A percentile compares a stretch with the other conserved stretches of the same genome.
These are phyloP conservation scores for Russula olivacea DNA, from an alignment of 768 basidiomycete species.

Conservation along the genomic window DNA sequence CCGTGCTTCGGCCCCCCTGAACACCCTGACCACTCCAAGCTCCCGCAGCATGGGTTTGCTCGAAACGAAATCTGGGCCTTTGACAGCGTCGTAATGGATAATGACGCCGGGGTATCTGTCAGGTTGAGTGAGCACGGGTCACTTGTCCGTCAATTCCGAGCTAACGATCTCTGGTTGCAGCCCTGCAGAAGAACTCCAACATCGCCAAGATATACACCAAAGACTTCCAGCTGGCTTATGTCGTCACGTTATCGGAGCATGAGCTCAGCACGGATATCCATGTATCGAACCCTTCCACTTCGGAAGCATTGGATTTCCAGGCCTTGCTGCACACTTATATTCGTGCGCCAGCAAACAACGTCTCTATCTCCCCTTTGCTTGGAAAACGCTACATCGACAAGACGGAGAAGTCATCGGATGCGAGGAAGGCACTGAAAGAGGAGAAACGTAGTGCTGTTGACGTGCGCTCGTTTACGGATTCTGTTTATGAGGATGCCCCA, in stretches of 20 bases:
- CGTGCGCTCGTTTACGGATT: conserved; percentile 63
- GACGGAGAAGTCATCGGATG: conserved; percentile 53
- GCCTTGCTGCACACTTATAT: conserved; percentile 92
- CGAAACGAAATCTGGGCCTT: conserved; percentile 71
- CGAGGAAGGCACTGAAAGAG: conserved; percentile 42
- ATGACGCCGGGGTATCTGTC: conserved; percentile 66
- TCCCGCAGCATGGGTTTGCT: conserved; percentile 93
- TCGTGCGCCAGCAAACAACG: conserved; percentile 51
- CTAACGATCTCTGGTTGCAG: conserved; percentile 34
- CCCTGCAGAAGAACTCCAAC: conserved; percentile 53
- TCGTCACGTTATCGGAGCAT: conserved; percentile 70
- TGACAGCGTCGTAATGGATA: conserved; percentile 57
- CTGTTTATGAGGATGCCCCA: conserved; percentile 64
- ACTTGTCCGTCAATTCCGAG: neutral
- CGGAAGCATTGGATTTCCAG: conserved; percentile 72
- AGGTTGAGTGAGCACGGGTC: conserved; percentile 54
- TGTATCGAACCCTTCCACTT: conserved; percentile 56
- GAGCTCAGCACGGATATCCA: conserved; percentile 75
- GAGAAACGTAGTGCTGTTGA: conserved; percentile 62
- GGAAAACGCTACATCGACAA: conserved; percentile 75
- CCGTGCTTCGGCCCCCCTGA: conserved; percentile 88
- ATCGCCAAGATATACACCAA: conserved; percentile 56
- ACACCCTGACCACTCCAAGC: conserved; percentile 60
- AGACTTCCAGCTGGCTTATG: conserved; percentile 69
- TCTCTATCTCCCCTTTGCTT: conserved; percentile 59